Evolutionary conservation across 169 alveolate species (phyloP), one percentile per base, ranked within the genome.

Genomic region (Plasmodium gonderi): DNA sequence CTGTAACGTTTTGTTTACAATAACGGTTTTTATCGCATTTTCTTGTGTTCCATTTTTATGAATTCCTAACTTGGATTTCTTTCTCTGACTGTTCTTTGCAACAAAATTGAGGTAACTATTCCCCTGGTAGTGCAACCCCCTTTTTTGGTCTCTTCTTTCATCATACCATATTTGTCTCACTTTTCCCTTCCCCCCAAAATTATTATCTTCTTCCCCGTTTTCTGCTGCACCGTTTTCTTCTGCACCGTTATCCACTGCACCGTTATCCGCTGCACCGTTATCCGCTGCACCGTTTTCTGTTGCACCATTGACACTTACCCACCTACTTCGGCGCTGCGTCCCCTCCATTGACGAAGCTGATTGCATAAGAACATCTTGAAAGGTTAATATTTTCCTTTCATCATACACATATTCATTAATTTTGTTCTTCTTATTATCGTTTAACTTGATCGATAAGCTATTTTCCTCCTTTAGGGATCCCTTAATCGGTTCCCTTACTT

Each of bases 391-490:
- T 75, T 87, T 75, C 67, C 72, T 76, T n/a, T 60, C 79, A 78
- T 87, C 93, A 75, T 87, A 87, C 9, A 87, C 87, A 78, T 87
- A 87, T 23, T 87, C 93, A 17, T 49, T 79, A 54, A 60, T 68
- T 31, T 60, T 79, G 11, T 65, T 65, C 23, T 65, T 67, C 14
- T 31, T 80, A 33, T 42, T 72, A 69, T 76, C 17, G 44, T 72
- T 68, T 83, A 83, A 76, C 77, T 83, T 83, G 38, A 83, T 69
- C 7, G 33, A 83, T 31, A 83, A 47, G 26, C 65, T 40, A 26
- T 36, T 45, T 47, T 42, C 79, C 29, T 44, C 67, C 14, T 83
- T 83, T 60, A 44, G 20, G 72, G 72, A 36, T 54, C 68, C 93
- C 65, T 65, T 87, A 54, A 87, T 87, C 38, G 85, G 79, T 17